phyloP scores from a whole-genome alignment of 208 protist species.

The Acanthamoeba rhysodes region DNA sequence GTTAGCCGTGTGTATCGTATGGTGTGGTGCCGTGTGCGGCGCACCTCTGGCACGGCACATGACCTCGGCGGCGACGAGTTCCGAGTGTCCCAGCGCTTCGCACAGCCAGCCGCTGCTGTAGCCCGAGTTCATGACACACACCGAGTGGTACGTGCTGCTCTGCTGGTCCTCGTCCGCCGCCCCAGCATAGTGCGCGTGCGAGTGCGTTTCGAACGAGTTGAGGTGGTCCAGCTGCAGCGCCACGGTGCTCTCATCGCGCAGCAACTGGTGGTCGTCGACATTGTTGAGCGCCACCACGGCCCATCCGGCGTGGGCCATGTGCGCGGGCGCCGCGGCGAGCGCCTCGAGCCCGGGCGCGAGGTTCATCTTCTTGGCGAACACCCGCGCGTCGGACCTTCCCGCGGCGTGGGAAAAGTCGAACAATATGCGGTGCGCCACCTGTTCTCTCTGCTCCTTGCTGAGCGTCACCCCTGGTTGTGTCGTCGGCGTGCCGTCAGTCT shows the following conservation, averaged over 20 bases:
- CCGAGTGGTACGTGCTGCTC: neutral
- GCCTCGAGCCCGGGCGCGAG: neutral
- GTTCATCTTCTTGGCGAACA: conserved; percentile 62
- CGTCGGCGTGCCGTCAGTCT: neutral
- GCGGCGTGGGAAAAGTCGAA: conserved; percentile 50
- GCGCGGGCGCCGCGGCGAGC: neutral
- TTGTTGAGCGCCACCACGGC: neutral
- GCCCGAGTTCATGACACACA: conserved; percentile 70
- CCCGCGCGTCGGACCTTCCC: conserved; percentile 51
- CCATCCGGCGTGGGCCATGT: conserved; percentile 50
- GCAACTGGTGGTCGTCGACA: no score
- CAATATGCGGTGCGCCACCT: conserved; percentile 21
- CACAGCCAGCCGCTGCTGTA: conserved; percentile 60
- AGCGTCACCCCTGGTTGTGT: neutral
- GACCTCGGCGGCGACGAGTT: conserved; percentile 48
- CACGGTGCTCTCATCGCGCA: neutral
- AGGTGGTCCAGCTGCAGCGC: neutral
- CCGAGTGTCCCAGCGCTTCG: conserved; percentile 1
- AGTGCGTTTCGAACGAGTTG: conserved; percentile 27
- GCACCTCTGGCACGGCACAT: conserved; percentile 46
- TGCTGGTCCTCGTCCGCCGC: neutral
- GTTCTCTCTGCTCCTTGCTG: neutral
- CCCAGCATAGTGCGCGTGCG: neutral
- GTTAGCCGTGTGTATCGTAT: neutral
- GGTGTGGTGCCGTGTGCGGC: no score